Base-by-base conservation (phyloP, 2,329 filamentous ascomycete genomes). In the Colletotrichum aenigma region DNA sequence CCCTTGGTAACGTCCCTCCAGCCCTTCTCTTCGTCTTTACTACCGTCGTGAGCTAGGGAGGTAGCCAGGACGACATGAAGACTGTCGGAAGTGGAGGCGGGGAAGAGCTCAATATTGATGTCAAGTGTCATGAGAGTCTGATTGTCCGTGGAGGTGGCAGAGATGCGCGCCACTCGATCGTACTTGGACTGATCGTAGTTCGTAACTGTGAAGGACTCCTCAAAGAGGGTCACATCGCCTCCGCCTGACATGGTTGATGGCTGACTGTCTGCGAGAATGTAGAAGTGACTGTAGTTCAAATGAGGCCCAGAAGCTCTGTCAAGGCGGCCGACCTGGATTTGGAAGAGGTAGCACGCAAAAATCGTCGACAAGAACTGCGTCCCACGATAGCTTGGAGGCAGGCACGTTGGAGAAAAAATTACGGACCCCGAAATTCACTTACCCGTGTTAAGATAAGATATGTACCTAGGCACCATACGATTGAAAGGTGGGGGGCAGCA, bases 101-200 rank as follows among this genome's bases (percentile, higher is more conserved):
- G 95, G 86, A 97, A 98, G 9, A 99, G 91, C 86, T 99, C 96
- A 74, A 92, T 94, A 89, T 98, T 98, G 86, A 98, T 93, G 87
- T 99, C 97, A 76, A 99, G 94, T 7, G 92, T 93, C 88, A 98
- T 93, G 78, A 92, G 90, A 34, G 94, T 95, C 78, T 92, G 89
- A 80, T 91, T 91, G 86, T 98, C 95, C 79, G 91, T 89, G 28
- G 94, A 96, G 67, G 91, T 94, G 82, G 92, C 96, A 71, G 89
- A 92, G 82, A 98, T 92, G 80, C 97, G 96, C 71, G 95, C 94
- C 30, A 98, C 96, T 78, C 96, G 95, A 87, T 98, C 97, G 87
- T 99, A 99, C 87, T 98, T 98, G 82, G 93, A 91, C 82, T 93
- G 91, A 87, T 98, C 94, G 84, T 95, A 88, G 71, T 91, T 87